Conservation (phyloP, 192 early-diverging fungal species). For the Fimicolochytrium jonesii region DNA sequence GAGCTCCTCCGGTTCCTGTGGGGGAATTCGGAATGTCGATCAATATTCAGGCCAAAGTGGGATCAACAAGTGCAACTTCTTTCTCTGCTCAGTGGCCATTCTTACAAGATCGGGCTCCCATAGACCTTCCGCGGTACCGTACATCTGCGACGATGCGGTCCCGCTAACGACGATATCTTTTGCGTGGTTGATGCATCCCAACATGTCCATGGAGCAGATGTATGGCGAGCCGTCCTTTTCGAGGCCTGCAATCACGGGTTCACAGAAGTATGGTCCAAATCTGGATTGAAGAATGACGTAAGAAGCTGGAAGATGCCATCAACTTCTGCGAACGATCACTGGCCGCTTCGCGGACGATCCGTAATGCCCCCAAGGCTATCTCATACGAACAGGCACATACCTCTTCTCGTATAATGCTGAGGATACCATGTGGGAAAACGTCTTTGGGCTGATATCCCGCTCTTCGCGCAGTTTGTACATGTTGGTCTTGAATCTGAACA, state of each 20-base stretch:
- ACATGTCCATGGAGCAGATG: conserved; percentile 91
- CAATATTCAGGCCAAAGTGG: too few relatives aligned
- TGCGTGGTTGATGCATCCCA: conserved; percentile 90
- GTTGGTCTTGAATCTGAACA: conserved; percentile 89
- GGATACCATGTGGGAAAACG: conserved; percentile 88
- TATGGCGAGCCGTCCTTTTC: conserved; percentile 86
- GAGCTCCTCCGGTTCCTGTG: conserved; percentile 83
- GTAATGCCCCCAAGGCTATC: too few relatives aligned
- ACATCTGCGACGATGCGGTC: conserved; percentile 80
- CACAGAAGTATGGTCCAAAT: conserved; percentile 94
- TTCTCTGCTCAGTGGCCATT: too few relatives aligned
- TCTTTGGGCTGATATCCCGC: conserved; percentile 90
- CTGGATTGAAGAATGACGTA: conserved; percentile 38
- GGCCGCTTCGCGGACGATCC: too few relatives aligned
- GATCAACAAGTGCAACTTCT: too few relatives aligned
- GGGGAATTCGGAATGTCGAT: too few relatives aligned
- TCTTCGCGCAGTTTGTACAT: conserved; percentile 96
- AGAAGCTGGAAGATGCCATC: too few relatives aligned
- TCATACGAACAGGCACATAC: too few relatives aligned
- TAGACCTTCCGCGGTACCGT: conserved; percentile 93
- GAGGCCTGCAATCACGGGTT: conserved; percentile 93
- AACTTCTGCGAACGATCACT: too few relatives aligned
- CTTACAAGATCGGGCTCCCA: conserved; percentile 95
- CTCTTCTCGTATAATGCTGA: conserved; percentile 91
- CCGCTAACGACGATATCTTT: conserved; percentile 95